These are phyloP conservation scores for Phytopythium vexans DNA, from an alignment of 352 stramenopile genomes.

Conservation along the genomic window DNA sequence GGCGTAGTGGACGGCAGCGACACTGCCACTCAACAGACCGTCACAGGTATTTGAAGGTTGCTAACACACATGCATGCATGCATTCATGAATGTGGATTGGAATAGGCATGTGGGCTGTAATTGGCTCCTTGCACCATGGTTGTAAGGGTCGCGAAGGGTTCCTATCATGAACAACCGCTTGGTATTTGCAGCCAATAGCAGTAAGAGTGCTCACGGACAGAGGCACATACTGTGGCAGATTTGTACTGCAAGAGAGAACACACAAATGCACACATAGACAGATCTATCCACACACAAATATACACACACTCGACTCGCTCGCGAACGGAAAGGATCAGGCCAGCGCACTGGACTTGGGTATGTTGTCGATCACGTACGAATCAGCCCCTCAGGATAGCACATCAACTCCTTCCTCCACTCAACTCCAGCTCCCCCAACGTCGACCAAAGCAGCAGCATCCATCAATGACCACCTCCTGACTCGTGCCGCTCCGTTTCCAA, in stretches of 20 bases:
- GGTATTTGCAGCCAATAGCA: conserved; percentile 85
- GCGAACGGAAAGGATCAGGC: conserved; percentile 65
- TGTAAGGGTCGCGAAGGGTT: conserved; percentile 73
- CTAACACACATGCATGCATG: no score
- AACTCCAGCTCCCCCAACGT: neutral
- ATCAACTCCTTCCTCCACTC: conserved; percentile 55
- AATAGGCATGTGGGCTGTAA: conserved; percentile 68
- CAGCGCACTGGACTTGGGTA: conserved; percentile 81
- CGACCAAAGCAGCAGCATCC: neutral
- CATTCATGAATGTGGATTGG: neutral
- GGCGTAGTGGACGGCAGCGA: no score
- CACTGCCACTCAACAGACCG: no score
- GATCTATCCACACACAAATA: conserved; percentile 3
- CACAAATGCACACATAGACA: neutral
- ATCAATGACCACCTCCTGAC: no score
- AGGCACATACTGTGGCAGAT: conserved; percentile 87
- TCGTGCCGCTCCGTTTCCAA: neutral
- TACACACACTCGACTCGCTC: neutral
- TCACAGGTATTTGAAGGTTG: no score
- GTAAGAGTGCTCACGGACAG: conserved; percentile 67
- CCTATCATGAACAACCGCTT: conserved; percentile 90
- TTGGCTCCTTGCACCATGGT: conserved; percentile 83
- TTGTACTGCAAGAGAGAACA: conserved; percentile 54
- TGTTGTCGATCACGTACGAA: conserved; percentile 64
- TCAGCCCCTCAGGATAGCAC: conserved; percentile 85